phyloP scores from a whole-genome alignment of 352 stramenopile species.

The Globisporangium rhizosaccharum region DNA sequence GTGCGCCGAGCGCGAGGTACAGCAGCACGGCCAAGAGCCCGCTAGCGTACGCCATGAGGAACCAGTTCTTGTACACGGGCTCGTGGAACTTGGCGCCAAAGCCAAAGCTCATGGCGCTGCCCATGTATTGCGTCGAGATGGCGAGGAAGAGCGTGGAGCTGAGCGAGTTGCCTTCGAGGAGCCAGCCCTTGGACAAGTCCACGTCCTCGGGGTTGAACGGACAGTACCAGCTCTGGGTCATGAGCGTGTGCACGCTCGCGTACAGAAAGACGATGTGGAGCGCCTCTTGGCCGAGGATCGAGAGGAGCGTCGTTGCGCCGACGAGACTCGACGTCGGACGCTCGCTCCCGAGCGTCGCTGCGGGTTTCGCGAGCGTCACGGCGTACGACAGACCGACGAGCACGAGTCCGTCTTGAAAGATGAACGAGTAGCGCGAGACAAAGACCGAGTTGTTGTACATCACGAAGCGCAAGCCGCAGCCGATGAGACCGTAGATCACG shows the following conservation, averaged over 20 bases:
- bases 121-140: constrained; percentile 18
- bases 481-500: constrained; percentile 85
- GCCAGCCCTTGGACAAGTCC: constrained; percentile 31
- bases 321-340: constrained; percentile 55
- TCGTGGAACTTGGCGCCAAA: constrained; percentile 42
- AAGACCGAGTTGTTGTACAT: constrained; percentile 72
- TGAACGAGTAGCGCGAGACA: constrained; percentile 69
- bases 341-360: constrained; percentile 28
- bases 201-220: constrained; percentile 29
- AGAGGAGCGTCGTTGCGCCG: constrained; percentile 36
- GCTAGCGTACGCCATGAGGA: constrained; percentile 28
- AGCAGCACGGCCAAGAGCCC: constrained; percentile 22
- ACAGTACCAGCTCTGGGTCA: constrained; percentile 26
- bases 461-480: constrained; percentile 53
- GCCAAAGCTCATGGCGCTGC: constrained; percentile 18
- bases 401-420: constrained; percentile 58
- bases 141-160: constrained; percentile 25
- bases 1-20: constrained; percentile 38
- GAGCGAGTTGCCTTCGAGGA: constrained; percentile 27
- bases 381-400: constrained; percentile 64
- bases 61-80: constrained; percentile 36
- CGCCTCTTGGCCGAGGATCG: constrained; percentile 30
- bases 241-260: constrained; percentile 17
- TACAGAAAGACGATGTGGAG: constrained; percentile 53
- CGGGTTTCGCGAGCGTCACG: constrained; percentile 60